phyloP scores from a whole-genome alignment of 805 yeast genomes.

The Cephaloascus albidus region DNA sequence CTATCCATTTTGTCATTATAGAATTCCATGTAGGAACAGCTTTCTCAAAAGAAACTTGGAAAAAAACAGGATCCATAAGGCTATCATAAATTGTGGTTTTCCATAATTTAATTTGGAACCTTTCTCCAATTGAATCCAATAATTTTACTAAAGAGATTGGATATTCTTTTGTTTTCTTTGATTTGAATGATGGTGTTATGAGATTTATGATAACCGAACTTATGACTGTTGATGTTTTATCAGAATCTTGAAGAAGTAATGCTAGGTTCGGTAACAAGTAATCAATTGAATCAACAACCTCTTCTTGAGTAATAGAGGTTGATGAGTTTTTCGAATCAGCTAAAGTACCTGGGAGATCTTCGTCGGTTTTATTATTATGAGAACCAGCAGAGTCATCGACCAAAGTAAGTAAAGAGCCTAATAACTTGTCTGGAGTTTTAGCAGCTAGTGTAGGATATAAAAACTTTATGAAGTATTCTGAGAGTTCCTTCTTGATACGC shows the following conservation, averaged over 20 bases:
- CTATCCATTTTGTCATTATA: slow-evolving; percentile 55
- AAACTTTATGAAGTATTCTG: slow-evolving; percentile 23
- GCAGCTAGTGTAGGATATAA: slow-evolving; percentile 5
- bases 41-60: slow-evolving; percentile 19
- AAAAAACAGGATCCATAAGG: slow-evolving; percentile 52
- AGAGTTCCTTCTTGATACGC: slow-evolving; percentile 48
- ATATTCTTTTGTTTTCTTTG: slow-evolving; percentile 25
- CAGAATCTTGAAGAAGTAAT: slow-evolving; percentile 44
- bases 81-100: slow-evolving; percentile 53
- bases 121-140: slow-evolving; percentile 20
- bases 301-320: slow-evolving; percentile 23
- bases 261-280: slow-evolving; percentile 26
- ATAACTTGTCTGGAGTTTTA: not conserved
- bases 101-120: slow-evolving; percentile 46
- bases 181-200: slow-evolving; percentile 42
- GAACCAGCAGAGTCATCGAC: slow-evolving; percentile 2
- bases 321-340: not conserved
- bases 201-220: slow-evolving; percentile 44
- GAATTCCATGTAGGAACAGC: slow-evolving; percentile 38
- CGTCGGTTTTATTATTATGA: slow-evolving; percentile 10
- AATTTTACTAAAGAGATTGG: slow-evolving; percentile 34
- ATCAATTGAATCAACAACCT: slow-evolving; percentile 25
- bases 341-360: not conserved
- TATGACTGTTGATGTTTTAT: slow-evolving; percentile 42
- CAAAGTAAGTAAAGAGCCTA: slow-evolving; percentile 2